These are phyloP conservation scores for Chrysochromulina tobinii DNA, from an alignment of 78 protist genomes.

Conservation along the genomic window DNA sequence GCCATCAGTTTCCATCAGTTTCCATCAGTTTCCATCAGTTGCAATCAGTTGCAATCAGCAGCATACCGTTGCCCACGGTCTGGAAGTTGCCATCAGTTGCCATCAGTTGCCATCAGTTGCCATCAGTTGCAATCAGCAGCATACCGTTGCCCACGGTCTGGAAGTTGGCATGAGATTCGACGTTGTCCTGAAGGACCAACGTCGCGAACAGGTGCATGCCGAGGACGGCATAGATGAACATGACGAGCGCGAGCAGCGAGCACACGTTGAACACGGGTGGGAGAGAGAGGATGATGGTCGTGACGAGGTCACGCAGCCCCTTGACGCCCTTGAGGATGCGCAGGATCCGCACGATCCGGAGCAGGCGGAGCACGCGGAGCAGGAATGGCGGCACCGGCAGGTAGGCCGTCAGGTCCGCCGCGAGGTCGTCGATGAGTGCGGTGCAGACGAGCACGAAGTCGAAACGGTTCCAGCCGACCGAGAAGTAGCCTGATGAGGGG, in stretches of 20 bases:
- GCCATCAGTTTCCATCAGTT: neutral
- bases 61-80: neutral
- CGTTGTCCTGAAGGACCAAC: neutral
- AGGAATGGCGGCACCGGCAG: neutral
- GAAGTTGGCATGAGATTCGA: neutral
- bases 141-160: neutral
- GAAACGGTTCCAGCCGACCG: conserved; percentile 18
- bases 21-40: too few relatives aligned
- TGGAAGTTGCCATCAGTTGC: neutral
- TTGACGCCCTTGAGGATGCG: neutral
- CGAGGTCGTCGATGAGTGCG: neutral
- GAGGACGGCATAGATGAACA: conserved; percentile 44
- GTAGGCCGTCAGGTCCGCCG: neutral
- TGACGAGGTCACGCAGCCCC: conserved; percentile 34
- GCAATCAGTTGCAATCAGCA: too few relatives aligned
- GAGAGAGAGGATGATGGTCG: conserved; percentile 16
- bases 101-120: neutral
- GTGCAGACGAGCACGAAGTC: conserved; percentile 18
- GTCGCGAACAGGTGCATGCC: conserved; percentile 29
- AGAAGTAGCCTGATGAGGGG: neutral
- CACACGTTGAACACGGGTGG: conserved; percentile 39
- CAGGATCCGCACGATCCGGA: conserved; percentile 1
- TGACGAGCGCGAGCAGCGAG: conserved; percentile 23
- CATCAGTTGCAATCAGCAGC: neutral
- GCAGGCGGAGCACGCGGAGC: neutral